Evolutionary conservation across 495 filamentous ascomycete genomes (phyloP).

Genomic region (Daldinia loculata): DNA sequence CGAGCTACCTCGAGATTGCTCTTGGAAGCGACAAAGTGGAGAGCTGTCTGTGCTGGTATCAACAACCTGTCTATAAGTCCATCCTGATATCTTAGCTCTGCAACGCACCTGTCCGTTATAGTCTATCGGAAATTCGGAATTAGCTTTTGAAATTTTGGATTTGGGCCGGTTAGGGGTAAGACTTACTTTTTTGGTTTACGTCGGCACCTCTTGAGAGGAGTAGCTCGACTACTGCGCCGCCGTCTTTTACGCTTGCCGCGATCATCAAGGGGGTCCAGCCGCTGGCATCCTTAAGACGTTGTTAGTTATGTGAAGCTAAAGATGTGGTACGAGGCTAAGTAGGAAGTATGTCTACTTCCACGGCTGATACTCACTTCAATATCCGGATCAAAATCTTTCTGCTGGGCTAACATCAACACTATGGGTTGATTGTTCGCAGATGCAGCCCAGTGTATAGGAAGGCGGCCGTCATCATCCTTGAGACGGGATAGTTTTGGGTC

Average conservation of each 20-base stretch:
- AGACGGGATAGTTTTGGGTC: constrained; percentile 78
- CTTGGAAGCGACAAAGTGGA: constrained; percentile 94
- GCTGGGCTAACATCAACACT: constrained; percentile 71
- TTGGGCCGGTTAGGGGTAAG: background rate
- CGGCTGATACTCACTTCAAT: constrained; percentile 66
- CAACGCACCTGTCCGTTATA: constrained; percentile 65
- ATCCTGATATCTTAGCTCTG: constrained; percentile 1
- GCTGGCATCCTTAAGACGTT: constrained; percentile 70
- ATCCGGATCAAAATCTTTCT: constrained; percentile 85
- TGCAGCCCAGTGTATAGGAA: constrained; percentile 94
- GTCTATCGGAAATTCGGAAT: constrained; percentile 43
- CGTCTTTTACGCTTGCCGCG: constrained; percentile 78
- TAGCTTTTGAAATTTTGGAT: constrained; percentile 13
- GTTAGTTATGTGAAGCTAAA: background rate
- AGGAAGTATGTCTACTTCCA: no score
- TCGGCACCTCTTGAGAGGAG: constrained; percentile 84
- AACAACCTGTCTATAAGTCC: background rate
- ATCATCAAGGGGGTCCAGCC: constrained; percentile 98
- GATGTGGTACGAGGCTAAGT: no score
- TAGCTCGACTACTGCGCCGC: constrained; percentile 73
- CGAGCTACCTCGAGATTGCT: constrained; percentile 82
- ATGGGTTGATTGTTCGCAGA: constrained; percentile 84
- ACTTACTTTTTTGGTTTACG: constrained; percentile 77
- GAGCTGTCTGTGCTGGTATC: constrained; percentile 67
- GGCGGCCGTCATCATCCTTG: constrained; percentile 87